Evolutionary conservation across 805 yeast species (phyloP).

Genomic region (Wickerhamiella parazyma): DNA sequence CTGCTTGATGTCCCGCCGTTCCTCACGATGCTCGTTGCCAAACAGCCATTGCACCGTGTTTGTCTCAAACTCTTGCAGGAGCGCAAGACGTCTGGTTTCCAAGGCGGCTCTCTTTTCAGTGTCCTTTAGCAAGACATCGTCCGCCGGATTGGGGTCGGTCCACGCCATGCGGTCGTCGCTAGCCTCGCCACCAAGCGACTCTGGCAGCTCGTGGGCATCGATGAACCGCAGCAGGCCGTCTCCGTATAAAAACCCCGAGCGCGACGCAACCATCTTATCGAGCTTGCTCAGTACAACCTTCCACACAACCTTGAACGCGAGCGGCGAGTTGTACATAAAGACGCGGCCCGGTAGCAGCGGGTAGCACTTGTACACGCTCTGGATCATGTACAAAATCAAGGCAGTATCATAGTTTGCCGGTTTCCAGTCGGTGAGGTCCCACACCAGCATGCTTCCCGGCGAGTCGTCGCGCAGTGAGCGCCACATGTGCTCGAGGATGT

Average conservation of each 20-base stretch:
- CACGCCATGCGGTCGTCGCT: background rate
- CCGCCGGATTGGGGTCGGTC: background rate
- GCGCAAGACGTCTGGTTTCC: background rate
- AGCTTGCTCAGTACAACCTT: background rate
- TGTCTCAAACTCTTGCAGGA: background rate
- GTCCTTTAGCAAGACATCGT: slow-evolving; percentile 1
- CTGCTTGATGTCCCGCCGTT: background rate
- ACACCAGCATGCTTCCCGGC: background rate
- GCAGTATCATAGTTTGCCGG: background rate
- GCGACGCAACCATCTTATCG: slow-evolving; percentile 37
- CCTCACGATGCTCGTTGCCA: background rate
- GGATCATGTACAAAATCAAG: background rate
- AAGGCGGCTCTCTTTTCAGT: background rate
- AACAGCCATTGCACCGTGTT: background rate
- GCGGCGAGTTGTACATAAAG: background rate
- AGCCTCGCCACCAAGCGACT: slow-evolving; percentile 1
- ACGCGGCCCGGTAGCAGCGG: background rate
- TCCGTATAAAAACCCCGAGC: slow-evolving; percentile 37
- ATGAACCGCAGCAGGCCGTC: slow-evolving; percentile 1
- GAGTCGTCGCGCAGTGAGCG: background rate
- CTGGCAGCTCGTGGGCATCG: background rate
- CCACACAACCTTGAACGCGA: background rate
- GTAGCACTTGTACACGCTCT: background rate
- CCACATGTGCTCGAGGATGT: background rate
- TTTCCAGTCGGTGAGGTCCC: background rate